Evolutionary conservation across 2,329 filamentous ascomycete genomes (phyloP), one percentile per base, ranked within the genome.

Genomic region (Periconia macrospinosa): DNA sequence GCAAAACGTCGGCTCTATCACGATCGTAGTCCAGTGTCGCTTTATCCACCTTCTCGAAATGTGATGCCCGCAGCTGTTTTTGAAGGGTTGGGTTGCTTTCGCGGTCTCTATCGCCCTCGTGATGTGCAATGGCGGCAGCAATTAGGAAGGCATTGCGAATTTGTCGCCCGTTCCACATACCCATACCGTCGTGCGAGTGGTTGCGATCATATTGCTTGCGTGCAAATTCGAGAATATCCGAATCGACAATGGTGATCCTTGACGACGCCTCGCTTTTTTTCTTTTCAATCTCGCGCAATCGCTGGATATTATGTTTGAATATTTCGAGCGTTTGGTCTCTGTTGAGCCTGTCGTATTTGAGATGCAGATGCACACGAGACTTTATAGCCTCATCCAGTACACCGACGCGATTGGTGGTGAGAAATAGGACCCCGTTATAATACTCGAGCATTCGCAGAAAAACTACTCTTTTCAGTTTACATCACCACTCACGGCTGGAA

Each of bases 311-410:
- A 9, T 41, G 35, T 6, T 27, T 17, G 37, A 48, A 48, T 20
- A 48, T 48, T 11, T 35, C 35, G 20, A 48, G 13, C 6, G 35
- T 41, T 41, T 48, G 33, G 18, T 48, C 19, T 30, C 20, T 18
- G 14, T 27, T 27, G 23, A 27, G 23, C 23, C 23, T 27, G 23
- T 27, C 23, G 56, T 79, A 80, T 6, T 71, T 71, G 53, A 71
- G 71, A 9, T 59, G 62, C 51, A 78, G 69, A 57, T 75, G 77
- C 35, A 81, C 78, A 6, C 78, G 72, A 33, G 75, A 77, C 52
- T 79, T 71, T 46, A 81, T 78, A 10, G 76, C 77, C 6, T 65
- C 58, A 49, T 79, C 78, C 47, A 79, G 73, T 10, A 68, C 72
- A 7, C 69, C 54, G n/a, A 58, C 57, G 6, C 67, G 61, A 45